These are phyloP conservation scores for Apiospora saccharicola DNA, from an alignment of 2,329 filamentous ascomycete genomes.

Conservation along the genomic window DNA sequence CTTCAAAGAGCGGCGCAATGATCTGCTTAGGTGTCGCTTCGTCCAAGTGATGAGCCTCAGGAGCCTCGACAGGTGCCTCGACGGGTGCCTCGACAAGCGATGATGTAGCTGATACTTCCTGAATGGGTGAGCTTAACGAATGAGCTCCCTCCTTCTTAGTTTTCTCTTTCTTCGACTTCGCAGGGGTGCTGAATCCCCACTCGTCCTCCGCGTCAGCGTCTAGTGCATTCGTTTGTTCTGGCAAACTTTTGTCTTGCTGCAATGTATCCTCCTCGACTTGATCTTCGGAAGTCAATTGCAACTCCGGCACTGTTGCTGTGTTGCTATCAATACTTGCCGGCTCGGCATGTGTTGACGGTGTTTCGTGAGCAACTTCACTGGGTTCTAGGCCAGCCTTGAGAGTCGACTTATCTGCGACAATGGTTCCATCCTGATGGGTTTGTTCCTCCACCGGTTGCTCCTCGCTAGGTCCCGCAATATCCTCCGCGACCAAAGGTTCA, in stretches of 20 bases:
- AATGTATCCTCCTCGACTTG: not conserved
- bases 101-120: not conserved
- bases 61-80: not conserved
- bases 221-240: not conserved
- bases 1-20: not conserved
- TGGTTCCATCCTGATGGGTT: slow-evolving; percentile 22
- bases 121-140: not conserved
- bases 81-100: not conserved
- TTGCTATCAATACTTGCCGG: slow-evolving; percentile 5
- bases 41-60: not conserved
- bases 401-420: slow-evolving; percentile 23
- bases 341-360: not conserved
- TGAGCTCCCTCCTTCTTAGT: slow-evolving; percentile 35
- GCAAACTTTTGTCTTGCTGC: not conserved
- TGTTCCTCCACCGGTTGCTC: slow-evolving; percentile 24
- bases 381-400: slow-evolving; percentile 22
- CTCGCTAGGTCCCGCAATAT: slow-evolving; percentile 20
- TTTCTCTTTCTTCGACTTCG: slow-evolving; percentile 40
- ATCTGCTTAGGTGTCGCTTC: not conserved
- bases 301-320: not conserved
- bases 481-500: slow-evolving; percentile 22
- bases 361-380: slow-evolving; percentile 23
- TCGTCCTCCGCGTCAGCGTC: not conserved
- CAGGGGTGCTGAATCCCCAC: slow-evolving; percentile 12
- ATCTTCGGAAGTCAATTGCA: not conserved